Conservation (phyloP, 2,329 filamentous ascomycete genomes). For the Rhynchosporium graminicola region DNA sequence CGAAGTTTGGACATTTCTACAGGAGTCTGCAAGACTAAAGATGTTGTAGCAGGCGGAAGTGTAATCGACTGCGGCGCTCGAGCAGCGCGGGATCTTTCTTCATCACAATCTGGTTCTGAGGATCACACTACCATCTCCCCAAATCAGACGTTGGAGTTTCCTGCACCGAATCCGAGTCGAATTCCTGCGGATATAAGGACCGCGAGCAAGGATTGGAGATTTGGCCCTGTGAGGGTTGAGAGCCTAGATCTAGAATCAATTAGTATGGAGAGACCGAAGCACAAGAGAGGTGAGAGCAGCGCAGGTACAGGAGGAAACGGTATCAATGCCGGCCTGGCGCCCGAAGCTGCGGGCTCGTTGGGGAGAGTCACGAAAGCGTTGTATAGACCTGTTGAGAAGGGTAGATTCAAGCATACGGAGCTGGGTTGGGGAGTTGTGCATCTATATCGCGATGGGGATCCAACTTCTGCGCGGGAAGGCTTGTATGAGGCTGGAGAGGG, state of each 20-base stretch:
- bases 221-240: slow-evolving; percentile 75
- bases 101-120: slow-evolving; percentile 9
- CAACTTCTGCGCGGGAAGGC: slow-evolving; percentile 60
- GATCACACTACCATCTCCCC: slow-evolving; percentile 29
- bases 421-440: slow-evolving; percentile 92
- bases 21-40: slow-evolving; percentile 5
- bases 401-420: slow-evolving; percentile 63
- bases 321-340: slow-evolving; percentile 42
- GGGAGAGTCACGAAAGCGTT: slow-evolving; percentile 76
- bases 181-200: slow-evolving; percentile 40
- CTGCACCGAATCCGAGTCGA: slow-evolving; percentile 21
- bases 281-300: slow-evolving; percentile 45
- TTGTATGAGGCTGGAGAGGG: slow-evolving; percentile 27
- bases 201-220: slow-evolving; percentile 72
- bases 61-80: slow-evolving; percentile 16
- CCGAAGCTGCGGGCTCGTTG: slow-evolving; percentile 52
- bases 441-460: slow-evolving; percentile 82
- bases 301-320: slow-evolving; percentile 20
- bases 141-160: slow-evolving; percentile 21
- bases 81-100: slow-evolving; percentile 12
- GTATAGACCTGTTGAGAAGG: slow-evolving; percentile 67
- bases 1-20: neutral
- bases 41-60: neutral
- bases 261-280: slow-evolving; percentile 46
- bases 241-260: slow-evolving; percentile 65